A percentile compares a stretch with the other conserved stretches of the same genome.
These are phyloP conservation scores for Albizia julibrissin DNA, from an alignment of 306 rosid species.

Conservation along the genomic window DNA sequence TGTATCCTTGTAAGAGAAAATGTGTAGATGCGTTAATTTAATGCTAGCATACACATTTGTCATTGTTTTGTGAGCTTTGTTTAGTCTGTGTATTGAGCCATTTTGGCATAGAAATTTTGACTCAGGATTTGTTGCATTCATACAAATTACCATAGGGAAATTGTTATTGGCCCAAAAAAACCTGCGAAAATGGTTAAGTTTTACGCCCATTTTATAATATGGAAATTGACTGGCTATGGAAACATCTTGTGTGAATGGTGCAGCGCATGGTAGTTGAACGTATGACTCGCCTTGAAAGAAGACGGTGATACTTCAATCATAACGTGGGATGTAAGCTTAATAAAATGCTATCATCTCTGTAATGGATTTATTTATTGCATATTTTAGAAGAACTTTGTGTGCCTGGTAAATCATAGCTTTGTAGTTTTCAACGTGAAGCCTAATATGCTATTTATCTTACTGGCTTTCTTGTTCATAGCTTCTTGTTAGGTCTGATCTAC, in stretches of 20 bases:
- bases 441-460: neutral
- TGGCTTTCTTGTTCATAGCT: neutral
- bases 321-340: neutral
- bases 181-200: neutral
- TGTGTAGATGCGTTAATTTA: slow-evolving; percentile 44
- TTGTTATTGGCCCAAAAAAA: neutral
- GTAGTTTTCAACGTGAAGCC: neutral
- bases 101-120: slow-evolving; percentile 37
- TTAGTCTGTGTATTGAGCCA: slow-evolving; percentile 24
- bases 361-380: neutral
- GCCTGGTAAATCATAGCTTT: too few species aligned
- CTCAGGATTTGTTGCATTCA: slow-evolving; percentile 8
- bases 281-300: neutral
- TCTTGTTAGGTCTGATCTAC: neutral
- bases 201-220: neutral
- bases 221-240: neutral
- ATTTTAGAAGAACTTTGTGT: too few species aligned
- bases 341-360: neutral
- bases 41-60: slow-evolving; percentile 25
- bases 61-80: slow-evolving; percentile 24
- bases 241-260: neutral
- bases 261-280: neutral
- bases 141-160: slow-evolving; percentile 21
- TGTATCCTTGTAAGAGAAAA: slow-evolving; percentile 31
- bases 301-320: neutral